A percentile compares a stretch with the other conserved stretches of the same genome.
Conservation (phyloP, 2,329 filamentous ascomycete genomes). For the Penicillium griseofulvum region DNA sequence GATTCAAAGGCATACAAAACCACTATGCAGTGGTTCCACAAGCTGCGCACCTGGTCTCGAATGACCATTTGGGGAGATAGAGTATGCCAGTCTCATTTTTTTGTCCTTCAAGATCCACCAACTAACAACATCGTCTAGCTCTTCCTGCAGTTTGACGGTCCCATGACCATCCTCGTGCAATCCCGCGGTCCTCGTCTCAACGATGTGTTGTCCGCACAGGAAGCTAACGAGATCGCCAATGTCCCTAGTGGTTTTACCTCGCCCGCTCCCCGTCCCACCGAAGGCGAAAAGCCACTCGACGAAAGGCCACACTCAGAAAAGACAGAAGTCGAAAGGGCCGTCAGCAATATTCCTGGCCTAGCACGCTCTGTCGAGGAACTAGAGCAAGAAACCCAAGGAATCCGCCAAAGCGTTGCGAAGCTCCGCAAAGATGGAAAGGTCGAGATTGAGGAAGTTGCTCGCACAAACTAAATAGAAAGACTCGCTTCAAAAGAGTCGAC, state of each 20-base stretch:
- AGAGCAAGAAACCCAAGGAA: constrained; percentile 31
- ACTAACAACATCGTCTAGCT: constrained; percentile 48
- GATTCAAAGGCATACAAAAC: constrained; percentile 71
- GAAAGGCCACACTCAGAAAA: not conserved
- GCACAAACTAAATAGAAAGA: constrained; percentile 18
- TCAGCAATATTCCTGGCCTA: constrained; percentile 25
- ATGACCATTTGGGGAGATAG: constrained; percentile 91
- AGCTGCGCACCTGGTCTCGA: constrained; percentile 70
- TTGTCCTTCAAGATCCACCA: constrained; percentile 1
- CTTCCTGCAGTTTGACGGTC: constrained; percentile 86
- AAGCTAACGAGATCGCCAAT: constrained; percentile 89
- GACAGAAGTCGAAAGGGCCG: constrained; percentile 23
- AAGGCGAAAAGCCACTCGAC: constrained; percentile 6
- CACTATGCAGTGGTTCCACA: constrained; percentile 63
- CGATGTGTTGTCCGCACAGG: constrained; percentile 71
- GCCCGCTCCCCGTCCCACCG: constrained; percentile 50
- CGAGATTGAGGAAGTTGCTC: constrained; percentile 51
- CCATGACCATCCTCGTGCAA: constrained; percentile 80
- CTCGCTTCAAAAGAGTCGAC: constrained; percentile 5
- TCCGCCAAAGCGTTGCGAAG: constrained; percentile 49
- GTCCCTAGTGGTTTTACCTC: constrained; percentile 69
- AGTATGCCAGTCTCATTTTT: constrained; percentile 41
- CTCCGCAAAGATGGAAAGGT: constrained; percentile 64
- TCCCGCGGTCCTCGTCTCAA: constrained; percentile 76
- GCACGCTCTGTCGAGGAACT: constrained; percentile 30